phyloP scores from a whole-genome alignment of 257 asterid species.

The Ehretia macrophylla region DNA sequence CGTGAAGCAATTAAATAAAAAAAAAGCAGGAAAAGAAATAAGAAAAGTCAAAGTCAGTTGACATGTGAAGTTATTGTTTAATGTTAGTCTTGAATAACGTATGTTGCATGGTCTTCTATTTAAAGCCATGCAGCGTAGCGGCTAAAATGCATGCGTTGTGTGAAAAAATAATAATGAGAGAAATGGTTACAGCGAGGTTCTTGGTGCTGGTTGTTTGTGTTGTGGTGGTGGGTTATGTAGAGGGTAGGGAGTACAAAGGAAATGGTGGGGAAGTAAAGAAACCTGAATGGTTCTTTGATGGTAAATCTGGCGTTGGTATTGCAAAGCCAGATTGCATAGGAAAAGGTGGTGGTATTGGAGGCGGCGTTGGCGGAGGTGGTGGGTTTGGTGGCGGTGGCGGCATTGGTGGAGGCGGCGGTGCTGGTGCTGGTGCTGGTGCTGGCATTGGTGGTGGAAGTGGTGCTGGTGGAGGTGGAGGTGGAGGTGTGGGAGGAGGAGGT shows the following conservation, averaged over 20 bases:
- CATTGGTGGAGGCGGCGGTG: slow-evolving; percentile 21
- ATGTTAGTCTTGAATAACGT: not conserved
- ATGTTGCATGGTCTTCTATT: not conserved
- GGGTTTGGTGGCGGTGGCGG: slow-evolving; percentile 10
- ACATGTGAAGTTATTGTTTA: not conserved
- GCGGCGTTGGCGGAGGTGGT: slow-evolving; percentile 12
- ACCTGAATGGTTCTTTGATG: slow-evolving; percentile 18
- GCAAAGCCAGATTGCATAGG: slow-evolving; percentile 19
- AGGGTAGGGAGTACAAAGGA: slow-evolving; percentile 27
- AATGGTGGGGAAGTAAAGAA: slow-evolving; percentile 8
- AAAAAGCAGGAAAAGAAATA: not conserved
- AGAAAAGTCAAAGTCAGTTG: not conserved
- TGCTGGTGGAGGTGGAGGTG: not conserved
- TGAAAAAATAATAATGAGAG: not conserved
- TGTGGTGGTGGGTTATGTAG: slow-evolving; percentile 29
- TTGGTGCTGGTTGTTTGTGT: slow-evolving; percentile 22
- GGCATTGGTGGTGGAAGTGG: slow-evolving; percentile 4
- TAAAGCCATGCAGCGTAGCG: not conserved
- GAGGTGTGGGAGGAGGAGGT: not conserved
- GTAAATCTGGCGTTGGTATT: not conserved
- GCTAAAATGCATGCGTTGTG: not conserved
- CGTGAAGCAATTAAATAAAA: too few species aligned
- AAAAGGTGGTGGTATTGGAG: slow-evolving; percentile 13
- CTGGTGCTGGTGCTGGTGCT: not conserved
- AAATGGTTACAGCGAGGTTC: slow-evolving; percentile 28